A percentile compares a stretch with the other conserved stretches of the same genome.
Evolutionary conservation across 2,329 filamentous ascomycete genomes (phyloP).

Genomic region (Aureobasidium sp.): DNA sequence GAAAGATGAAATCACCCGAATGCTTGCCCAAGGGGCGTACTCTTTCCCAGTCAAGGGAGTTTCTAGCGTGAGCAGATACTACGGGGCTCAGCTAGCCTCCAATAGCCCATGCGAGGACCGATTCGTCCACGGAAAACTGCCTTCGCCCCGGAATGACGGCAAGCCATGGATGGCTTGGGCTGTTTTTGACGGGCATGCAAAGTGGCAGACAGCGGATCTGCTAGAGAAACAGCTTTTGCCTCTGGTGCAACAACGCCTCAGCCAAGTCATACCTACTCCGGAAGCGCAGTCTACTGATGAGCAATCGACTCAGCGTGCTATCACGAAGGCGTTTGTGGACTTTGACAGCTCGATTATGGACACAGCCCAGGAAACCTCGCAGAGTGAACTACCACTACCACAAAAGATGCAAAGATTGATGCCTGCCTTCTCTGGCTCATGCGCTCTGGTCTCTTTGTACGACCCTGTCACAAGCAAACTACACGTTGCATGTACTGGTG

Average conservation of each 20-base stretch:
- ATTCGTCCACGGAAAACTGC: background rate
- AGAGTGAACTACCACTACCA: background rate
- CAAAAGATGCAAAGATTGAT: constrained; percentile 19
- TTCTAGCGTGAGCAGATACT: background rate
- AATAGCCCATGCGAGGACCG: constrained; percentile 12
- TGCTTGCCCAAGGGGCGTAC: background rate
- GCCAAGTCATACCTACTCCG: constrained; percentile 15
- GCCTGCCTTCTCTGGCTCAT: constrained; percentile 47
- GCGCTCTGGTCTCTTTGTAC: constrained; percentile 54
- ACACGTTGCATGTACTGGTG: constrained; percentile 57
- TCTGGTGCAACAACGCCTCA: constrained; percentile 17
- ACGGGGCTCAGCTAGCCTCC: constrained; percentile 3
- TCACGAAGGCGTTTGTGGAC: constrained; percentile 31
- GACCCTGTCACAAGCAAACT: constrained; percentile 46
- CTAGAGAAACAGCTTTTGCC: constrained; percentile 19
- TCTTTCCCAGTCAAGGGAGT: background rate
- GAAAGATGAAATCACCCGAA: background rate
- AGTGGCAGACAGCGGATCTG: constrained; percentile 21
- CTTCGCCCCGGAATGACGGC: background rate
- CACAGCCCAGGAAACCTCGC: background rate
- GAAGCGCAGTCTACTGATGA: constrained; percentile 19
- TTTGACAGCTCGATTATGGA: constrained; percentile 31
- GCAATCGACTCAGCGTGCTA: constrained; percentile 24
- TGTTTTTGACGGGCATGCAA: constrained; percentile 35
- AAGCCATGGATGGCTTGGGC: constrained; percentile 27